Base-by-base conservation (phyloP, 352 stramenopile species). In the Achlya hypogyna region DNA sequence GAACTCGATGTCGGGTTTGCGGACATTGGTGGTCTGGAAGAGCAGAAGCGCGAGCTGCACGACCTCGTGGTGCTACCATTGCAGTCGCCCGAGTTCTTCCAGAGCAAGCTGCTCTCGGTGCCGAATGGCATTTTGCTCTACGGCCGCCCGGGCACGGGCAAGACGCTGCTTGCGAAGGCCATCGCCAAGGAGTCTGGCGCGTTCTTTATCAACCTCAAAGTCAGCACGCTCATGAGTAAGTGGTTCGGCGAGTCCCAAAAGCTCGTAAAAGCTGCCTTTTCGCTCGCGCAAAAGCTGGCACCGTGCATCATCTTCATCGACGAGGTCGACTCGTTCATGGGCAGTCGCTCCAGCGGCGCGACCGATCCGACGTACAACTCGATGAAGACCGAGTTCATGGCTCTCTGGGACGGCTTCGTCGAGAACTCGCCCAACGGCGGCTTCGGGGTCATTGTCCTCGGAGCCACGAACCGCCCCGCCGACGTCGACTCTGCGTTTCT, bases 291-390 rank as follows among this genome's bases (percentile, higher is more conserved):
- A 42, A 99, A 99, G 76, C 79, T 99, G 43, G 84, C 91, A 47
- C 96, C 96, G 1, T 97, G 88, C 69, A 96, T 99, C 71, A 97
- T 99, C 62, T 99, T 99, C 72, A 98, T 99, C 53, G 96, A 99
- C 74, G 96, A 99, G 72, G 87, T 98, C 18, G 89, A 97, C 70
- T 93, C 85, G 53, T 96, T 96, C 76, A 93, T 96, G 85, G 87
- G 88, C 22, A 91, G 91, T 63, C 82, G 88, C 42, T 43, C 54
- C 27, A 78, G 84, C 51, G 84, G 84, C 10, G 75, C 79, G 6
- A 89, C 82, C 0, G 86, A 88, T 53, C 90, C 70, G 64, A 98
- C 83, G 35, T 85, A 93, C 29, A 84, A 82, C 6, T 91, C 80
- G 20, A 95, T 95, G 87, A 95, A 95, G 72, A 94, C 87, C 63